Evolutionary conservation across 805 yeast species (phyloP).

Genomic region (Yamadazyma laniorum): DNA sequence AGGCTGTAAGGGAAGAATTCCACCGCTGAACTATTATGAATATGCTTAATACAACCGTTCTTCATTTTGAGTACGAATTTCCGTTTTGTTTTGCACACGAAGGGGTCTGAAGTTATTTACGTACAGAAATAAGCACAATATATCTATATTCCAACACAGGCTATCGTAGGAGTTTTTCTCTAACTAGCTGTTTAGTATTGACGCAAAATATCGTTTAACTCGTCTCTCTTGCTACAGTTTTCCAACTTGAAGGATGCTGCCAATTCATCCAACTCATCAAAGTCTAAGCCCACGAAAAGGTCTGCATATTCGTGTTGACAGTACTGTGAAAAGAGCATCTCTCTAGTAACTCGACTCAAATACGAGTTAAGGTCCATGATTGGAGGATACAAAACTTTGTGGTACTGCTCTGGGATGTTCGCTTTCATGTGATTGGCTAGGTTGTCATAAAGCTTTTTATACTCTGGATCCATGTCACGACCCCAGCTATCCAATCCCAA

Average conservation of each 20-base stretch:
- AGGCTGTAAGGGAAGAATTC: too few relatives aligned
- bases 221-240: conserved; percentile 40
- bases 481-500: conserved; percentile 47
- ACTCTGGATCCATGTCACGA: conserved; percentile 40
- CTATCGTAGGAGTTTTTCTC: too few relatives aligned
- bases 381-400: conserved; percentile 39
- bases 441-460: conserved; percentile 32
- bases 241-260: conserved; percentile 50
- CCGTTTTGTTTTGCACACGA: too few relatives aligned
- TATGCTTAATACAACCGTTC: too few relatives aligned
- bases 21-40: too few relatives aligned
- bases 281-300: conserved; percentile 36
- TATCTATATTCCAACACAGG: too few relatives aligned
- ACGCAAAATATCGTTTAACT: conserved; percentile 33
- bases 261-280: conserved; percentile 48
- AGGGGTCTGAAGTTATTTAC: too few relatives aligned
- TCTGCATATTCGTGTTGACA: conserved; percentile 46
- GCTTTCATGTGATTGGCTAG: conserved; percentile 35
- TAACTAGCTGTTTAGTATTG: too few relatives aligned
- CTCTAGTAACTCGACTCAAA: conserved; percentile 39
- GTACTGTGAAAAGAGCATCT: conserved; percentile 43
- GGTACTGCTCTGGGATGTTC: conserved; percentile 40
- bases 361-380: conserved; percentile 37
- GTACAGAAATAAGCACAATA: too few relatives aligned
- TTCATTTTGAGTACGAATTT: too few relatives aligned